Base-by-base conservation (phyloP, 495 filamentous ascomycete species). In the Penicillium parvum region DNA sequence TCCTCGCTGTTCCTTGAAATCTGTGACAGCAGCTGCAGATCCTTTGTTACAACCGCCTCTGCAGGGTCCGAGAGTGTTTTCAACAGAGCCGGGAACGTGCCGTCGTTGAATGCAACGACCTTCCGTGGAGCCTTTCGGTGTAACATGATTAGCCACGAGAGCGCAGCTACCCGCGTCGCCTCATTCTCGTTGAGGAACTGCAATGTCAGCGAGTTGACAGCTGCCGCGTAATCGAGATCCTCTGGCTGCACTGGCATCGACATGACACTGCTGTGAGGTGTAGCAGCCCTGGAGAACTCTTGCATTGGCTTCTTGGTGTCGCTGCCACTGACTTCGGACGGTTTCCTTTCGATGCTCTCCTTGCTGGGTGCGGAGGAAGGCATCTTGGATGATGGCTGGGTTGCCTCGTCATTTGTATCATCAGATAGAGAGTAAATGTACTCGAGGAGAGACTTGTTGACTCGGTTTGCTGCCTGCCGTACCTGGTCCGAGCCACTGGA, bases 161-260 rank as follows among this genome's bases (percentile, higher is more conserved):
- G 69, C 5, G 94, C 90, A 19, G 90, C 91, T 21, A 96, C 90
- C 40, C 94, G 79, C 1, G 94, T 96, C 26, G 87, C 89, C 70
- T 97, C 94, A 56, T 96, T 88, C 54, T 97, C 91, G 58, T 97
- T 96, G 32, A 97, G 65, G 60, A 99, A 97, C 40, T 97, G 82
- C 16, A 96, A 60, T 1, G 91, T 99, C 14, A 99, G 78, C 30
- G 94, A 92, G 61, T 82, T 90, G 27, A 99, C 94, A n/a, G 91
- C 86, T 7, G 87, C 87, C n/a, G 89, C 87, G 60, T 97, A 99
- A 63, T 99, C 94, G 15, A 99, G 77, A 57, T 96, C 88, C 12
- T 64, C 66, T 14, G 75, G 52, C 9, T 72, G 64, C 5, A 73
- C 54, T 6, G 75, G 67, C 1, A 72, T 62, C 4, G 73, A 66